A percentile compares a stretch with the other conserved stretches of the same genome.
Conservation (phyloP, 306 rosid genomes). For the Ziziphus jujuba region DNA sequence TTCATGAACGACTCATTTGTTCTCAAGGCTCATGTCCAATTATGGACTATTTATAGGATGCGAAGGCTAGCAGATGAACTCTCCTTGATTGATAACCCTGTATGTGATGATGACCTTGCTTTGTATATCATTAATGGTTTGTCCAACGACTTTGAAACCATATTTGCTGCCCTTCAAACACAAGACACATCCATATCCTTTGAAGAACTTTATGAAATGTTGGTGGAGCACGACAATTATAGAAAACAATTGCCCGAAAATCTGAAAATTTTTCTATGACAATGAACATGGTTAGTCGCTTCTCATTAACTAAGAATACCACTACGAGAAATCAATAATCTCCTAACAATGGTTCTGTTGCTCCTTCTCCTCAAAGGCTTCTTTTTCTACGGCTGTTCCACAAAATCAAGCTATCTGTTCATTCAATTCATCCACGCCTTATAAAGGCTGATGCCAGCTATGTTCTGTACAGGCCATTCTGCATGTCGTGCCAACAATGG, state of each 20-base stretch:
- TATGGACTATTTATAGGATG: no score
- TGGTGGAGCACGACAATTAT: no score
- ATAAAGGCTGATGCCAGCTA: no score
- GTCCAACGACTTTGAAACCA: no score
- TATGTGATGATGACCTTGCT: not conserved
- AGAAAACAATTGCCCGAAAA: not conserved
- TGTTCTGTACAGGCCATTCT: not conserved
- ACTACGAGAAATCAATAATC: no score
- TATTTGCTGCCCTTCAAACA: not conserved
- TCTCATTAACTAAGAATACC: no score
- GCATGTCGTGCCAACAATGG: not conserved
- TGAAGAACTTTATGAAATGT: conserved; percentile 1
- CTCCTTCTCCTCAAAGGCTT: accelerated
- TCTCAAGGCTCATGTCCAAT: no score
- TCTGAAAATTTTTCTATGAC: not conserved
- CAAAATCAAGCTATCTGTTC: no score
- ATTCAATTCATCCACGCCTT: no score
- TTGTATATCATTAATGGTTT: not conserved
- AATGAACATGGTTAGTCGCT: not conserved
- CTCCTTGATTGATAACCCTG: not conserved
- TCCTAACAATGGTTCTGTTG: no score
- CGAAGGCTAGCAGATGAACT: not conserved
- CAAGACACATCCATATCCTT: not conserved
- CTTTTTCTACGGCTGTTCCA: no score
- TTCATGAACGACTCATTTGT: no score